phyloP scores from a whole-genome alignment of 805 yeast species.

The Komagataella kurtzmanii region DNA sequence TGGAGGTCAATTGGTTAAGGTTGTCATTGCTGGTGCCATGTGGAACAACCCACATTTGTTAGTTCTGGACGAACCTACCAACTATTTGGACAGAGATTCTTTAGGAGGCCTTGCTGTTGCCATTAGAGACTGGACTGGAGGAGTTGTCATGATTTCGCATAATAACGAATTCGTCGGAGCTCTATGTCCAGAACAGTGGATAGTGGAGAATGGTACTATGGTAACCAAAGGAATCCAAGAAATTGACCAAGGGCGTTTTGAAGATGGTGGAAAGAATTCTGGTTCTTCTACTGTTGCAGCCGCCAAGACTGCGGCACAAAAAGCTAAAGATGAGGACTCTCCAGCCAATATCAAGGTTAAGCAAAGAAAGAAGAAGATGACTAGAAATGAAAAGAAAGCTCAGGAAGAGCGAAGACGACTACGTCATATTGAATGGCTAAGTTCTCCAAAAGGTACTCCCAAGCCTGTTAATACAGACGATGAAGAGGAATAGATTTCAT shows the following conservation, averaged over 20 bases:
- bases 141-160: conserved; percentile 97
- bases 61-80: conserved; percentile 94
- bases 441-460: conserved; percentile 96
- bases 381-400: conserved; percentile 87
- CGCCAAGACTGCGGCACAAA: conserved; percentile 29
- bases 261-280: conserved; percentile 51
- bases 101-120: conserved; percentile 96
- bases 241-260: conserved; percentile 70
- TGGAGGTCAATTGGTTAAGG: conserved; percentile 99
- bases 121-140: conserved; percentile 96
- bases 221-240: conserved; percentile 70
- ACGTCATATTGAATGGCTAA: conserved; percentile 89
- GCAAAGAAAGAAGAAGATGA: conserved; percentile 89
- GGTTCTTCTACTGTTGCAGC: conserved; percentile 31
- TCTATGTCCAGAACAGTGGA: conserved; percentile 97
- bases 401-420: conserved; percentile 90
- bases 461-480: conserved; percentile 89
- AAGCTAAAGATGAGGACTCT: conserved; percentile 66
- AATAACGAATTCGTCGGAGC: conserved; percentile 96
- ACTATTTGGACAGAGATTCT: conserved; percentile 95
- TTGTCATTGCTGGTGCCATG: conserved; percentile 98
- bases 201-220: conserved; percentile 84
- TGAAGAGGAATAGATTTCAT: conserved; percentile 38
- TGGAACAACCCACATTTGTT: conserved; percentile 92
- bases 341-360: conserved; percentile 94